Evolutionary conservation across 805 yeast species (phyloP).

Genomic region (Kodamaea kakaduensis): DNA sequence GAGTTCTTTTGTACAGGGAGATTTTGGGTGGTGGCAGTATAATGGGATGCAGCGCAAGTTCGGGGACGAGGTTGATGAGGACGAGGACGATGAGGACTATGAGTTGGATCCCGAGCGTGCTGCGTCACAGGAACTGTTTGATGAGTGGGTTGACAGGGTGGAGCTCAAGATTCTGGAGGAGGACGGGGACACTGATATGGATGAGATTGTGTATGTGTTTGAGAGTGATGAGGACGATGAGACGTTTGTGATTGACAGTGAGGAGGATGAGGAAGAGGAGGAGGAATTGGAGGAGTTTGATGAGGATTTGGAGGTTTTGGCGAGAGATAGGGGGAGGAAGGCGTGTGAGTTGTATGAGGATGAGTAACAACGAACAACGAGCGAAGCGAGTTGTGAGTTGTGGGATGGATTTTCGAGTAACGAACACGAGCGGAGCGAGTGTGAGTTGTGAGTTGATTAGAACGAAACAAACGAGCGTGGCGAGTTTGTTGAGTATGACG

Average conservation of each 20-base stretch:
- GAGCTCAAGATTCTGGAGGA: conserved; percentile 14
- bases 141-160: conserved; percentile 20
- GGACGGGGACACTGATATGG: conserved; percentile 13
- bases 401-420: no score
- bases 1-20: conserved; percentile 38
- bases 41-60: conserved; percentile 19
- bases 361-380: conserved; percentile 3
- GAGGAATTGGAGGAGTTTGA: conserved; percentile 8
- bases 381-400: no score
- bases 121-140: conserved; percentile 15
- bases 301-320: conserved; percentile 8
- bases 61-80: conserved; percentile 13
- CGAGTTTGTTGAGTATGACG: no score
- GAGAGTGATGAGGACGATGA: conserved; percentile 15
- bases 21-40: conserved; percentile 18
- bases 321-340: conserved; percentile 13
- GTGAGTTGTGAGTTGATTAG: no score
- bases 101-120: conserved; percentile 13
- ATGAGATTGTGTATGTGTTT: conserved; percentile 13
- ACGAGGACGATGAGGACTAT: conserved; percentile 12
- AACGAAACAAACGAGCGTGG: no score
- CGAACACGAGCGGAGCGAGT: no score
- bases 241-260: conserved; percentile 6
- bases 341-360: background rate
- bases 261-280: conserved; percentile 5